Conservation (phyloP, 306 rosid species). For the Bauhinia variegata region DNA sequence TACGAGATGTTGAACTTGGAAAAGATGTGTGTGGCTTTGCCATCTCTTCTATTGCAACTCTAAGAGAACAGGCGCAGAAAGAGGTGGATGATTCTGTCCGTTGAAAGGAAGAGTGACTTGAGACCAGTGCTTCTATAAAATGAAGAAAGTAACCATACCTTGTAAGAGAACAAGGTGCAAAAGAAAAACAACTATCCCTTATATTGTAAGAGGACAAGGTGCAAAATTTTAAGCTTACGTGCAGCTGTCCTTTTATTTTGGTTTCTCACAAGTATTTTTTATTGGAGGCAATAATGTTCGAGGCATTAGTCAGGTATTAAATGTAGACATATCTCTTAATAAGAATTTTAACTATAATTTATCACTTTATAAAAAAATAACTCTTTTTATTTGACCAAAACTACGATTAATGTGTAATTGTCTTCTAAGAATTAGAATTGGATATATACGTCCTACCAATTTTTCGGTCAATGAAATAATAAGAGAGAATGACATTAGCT, state of each 20-base stretch:
- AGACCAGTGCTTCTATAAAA: not conserved
- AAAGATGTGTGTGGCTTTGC: constrained; percentile 36
- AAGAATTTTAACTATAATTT: too few relatives aligned
- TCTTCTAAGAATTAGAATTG: constrained; percentile 34
- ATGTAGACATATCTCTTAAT: too few relatives aligned
- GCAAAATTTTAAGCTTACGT: constrained; percentile 15
- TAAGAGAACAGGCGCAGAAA: not conserved
- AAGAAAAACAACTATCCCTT: constrained; percentile 3
- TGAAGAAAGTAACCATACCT: constrained; percentile 8
- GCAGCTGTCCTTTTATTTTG: too few relatives aligned
- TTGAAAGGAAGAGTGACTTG: constrained; percentile 14
- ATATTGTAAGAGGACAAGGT: not conserved
- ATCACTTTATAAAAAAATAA: too few relatives aligned
- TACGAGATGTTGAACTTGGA: constrained; percentile 40
- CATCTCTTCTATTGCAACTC: constrained; percentile 38
- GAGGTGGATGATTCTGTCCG: constrained; percentile 32
- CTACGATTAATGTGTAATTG: too few relatives aligned
- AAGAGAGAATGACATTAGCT: constrained; percentile 28
- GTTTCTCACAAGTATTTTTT: too few relatives aligned
- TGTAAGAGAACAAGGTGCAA: constrained; percentile 24
- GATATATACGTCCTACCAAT: constrained; percentile 30
- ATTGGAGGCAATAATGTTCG: too few relatives aligned
- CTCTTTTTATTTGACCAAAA: too few relatives aligned
- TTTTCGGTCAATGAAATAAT: constrained; percentile 40
- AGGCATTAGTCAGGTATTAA: too few relatives aligned